A percentile compares a stretch with the other conserved stretches of the same genome.
phyloP scores from a whole-genome alignment of 1,139 yeast species.

The Geotrichum siamense region DNA sequence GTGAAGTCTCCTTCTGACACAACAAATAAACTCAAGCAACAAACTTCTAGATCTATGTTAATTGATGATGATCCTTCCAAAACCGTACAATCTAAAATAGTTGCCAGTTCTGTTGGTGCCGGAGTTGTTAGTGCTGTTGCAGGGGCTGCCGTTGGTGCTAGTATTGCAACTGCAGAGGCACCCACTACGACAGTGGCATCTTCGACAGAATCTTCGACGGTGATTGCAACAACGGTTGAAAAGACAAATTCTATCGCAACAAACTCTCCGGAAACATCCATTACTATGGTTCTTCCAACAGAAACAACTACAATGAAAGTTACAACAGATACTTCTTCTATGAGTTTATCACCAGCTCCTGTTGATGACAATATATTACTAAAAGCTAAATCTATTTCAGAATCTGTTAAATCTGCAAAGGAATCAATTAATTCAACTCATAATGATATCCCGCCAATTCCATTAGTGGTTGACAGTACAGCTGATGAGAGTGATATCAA shows the following conservation, averaged over 20 bases:
- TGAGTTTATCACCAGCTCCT: no score
- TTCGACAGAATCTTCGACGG: background rate
- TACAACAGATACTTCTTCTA: background rate
- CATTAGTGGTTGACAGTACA: background rate
- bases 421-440: background rate
- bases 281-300: background rate
- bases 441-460: background rate
- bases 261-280: background rate
- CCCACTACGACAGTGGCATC: background rate
- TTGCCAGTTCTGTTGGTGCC: background rate
- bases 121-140: constrained; percentile 1
- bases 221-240: background rate
- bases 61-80: background rate
- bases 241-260: background rate
- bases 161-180: constrained; percentile 5
- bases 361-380: background rate
- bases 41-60: background rate
- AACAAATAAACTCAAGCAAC: background rate
- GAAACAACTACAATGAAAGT: background rate
- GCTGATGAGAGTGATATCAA: background rate
- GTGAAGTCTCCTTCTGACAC: no score
- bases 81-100: background rate
- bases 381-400: background rate
- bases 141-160: background rate
- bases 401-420: background rate